These are phyloP conservation scores for Blastobotrys persicus DNA, from an alignment of 1,139 yeast species.

Conservation along the genomic window DNA sequence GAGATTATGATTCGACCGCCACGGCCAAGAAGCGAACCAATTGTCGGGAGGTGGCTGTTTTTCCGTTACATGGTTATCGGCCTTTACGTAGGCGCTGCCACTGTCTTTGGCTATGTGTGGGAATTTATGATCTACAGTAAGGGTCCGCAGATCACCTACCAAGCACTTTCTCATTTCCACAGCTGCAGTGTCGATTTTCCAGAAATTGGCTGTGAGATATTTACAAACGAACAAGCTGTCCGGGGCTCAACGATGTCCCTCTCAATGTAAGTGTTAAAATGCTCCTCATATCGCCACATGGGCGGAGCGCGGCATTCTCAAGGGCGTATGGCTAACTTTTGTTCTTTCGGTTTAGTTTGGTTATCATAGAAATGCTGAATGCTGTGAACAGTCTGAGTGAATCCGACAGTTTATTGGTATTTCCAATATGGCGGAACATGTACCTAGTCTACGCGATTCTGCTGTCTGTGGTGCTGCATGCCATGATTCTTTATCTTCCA, in stretches of 20 bases:
- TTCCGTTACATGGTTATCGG: constrained; percentile 42
- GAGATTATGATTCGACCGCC: constrained; percentile 37
- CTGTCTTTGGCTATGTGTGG: constrained; percentile 46
- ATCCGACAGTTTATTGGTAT: constrained; percentile 39
- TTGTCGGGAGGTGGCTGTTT: constrained; percentile 41
- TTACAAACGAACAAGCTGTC: constrained; percentile 26
- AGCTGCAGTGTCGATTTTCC: constrained; percentile 34
- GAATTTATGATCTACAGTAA: constrained; percentile 37
- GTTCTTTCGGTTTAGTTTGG: constrained; percentile 28
- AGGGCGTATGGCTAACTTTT: background rate
- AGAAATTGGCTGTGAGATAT: constrained; percentile 28
- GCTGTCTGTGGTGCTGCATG: constrained; percentile 38
- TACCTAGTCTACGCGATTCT: constrained; percentile 40
- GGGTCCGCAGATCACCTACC: constrained; percentile 40
- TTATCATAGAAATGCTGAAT: constrained; percentile 43
- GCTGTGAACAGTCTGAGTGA: constrained; percentile 43
- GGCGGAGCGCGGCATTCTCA: no score
- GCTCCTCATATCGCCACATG: no score
- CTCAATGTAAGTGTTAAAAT: constrained; percentile 28
- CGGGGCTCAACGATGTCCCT: constrained; percentile 43
- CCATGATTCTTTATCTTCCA: constrained; percentile 38
- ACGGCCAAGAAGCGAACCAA: constrained; percentile 38
- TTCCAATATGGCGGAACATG: constrained; percentile 42
- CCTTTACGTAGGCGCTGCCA: constrained; percentile 42
- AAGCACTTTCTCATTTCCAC: constrained; percentile 40